Base-by-base conservation (phyloP, 2,329 filamentous ascomycete genomes). In the Colletotrichum kahawae region DNA sequence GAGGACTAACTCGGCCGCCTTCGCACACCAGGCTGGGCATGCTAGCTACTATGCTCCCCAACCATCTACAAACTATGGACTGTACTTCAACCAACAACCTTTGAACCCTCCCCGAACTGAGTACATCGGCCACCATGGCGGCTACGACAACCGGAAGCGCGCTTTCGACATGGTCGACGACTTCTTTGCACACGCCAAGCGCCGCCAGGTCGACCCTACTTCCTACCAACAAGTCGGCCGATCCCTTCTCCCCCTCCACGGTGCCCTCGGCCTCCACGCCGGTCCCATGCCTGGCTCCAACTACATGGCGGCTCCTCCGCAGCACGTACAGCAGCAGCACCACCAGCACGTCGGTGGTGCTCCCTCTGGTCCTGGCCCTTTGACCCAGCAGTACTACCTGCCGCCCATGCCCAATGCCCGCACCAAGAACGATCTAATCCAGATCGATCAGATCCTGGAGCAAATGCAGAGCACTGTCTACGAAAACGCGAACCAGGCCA, bases 381-480 rank as follows among this genome's bases (percentile, higher is more conserved):
- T 93, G 78, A 90, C 93, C 54, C 92, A 95, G 83, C 95, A 96
- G 81, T 98, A 98, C 86, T 95, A 95, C 77, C 89, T 98, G 74
- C 95, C 97, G 69, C 92, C 95, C 12, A 95, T 98, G 88, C 92
- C 93, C 63, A 97, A 95, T 80, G 90, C 97, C 71, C 93, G 96
- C 81, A 98, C 96, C 64, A 98, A 98, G 90, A 95, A 92, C 83
- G 97, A 99, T 83, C 89, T 99, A 57, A 88, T 98, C 83, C 95
- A 98, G 83, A 96, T 98, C 81, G 97, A 98, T 83, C 94, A 95
- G 82, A 95, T 98, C 83, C 91, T 99, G 70, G 95, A 98, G 85
- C 95, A 98, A 85, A 96, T 98, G 89, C 96, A 98, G 85, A 93
- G 94, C 78, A 98, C 96, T 60, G 95, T 98, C 64, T 98, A 98